phyloP scores from a whole-genome alignment of 805 yeast genomes.

The Lipomyces orientalis region DNA sequence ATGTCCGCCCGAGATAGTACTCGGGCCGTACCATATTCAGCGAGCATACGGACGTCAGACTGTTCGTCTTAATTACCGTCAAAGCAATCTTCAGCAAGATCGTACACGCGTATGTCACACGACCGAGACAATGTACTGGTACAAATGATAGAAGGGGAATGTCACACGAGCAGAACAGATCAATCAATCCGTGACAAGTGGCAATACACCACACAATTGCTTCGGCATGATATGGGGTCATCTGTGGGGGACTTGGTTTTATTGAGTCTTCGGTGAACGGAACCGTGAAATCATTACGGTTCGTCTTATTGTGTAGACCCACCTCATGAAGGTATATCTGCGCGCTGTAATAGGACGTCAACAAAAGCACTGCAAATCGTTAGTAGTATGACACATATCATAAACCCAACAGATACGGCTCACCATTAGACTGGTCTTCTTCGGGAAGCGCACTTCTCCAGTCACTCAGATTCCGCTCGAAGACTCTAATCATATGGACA shows the following conservation, averaged over 20 bases:
- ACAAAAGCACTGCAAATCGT: conserved; percentile 1
- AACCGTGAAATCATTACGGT: conserved; percentile 15
- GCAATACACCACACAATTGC: conserved; percentile 31
- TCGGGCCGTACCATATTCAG: conserved; percentile 23
- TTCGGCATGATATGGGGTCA: conserved; percentile 24
- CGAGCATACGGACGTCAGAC: conserved; percentile 22
- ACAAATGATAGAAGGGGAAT: conserved; percentile 4
- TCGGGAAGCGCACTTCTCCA: conserved; percentile 18
- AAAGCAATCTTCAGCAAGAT: conserved; percentile 25
- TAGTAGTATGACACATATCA: background rate
- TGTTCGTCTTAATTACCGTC: conserved; percentile 10
- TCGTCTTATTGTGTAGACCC: conserved; percentile 24
- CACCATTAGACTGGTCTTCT: background rate
- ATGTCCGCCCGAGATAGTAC: conserved; percentile 26
- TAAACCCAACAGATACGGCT: background rate
- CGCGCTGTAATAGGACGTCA: conserved; percentile 17
- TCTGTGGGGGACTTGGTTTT: conserved; percentile 1
- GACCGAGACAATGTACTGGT: conserved; percentile 19
- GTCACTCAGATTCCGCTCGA: conserved; percentile 14
- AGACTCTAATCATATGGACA: conserved; percentile 14
- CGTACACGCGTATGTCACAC: conserved; percentile 28
- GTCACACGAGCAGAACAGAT: conserved; percentile 22
- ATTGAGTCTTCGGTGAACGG: conserved; percentile 24
- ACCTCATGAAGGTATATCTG: conserved; percentile 31
- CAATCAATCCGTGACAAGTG: conserved; percentile 24